Evolutionary conservation across 106 monocot species (phyloP).

Genomic region (Posidonia australis): DNA sequence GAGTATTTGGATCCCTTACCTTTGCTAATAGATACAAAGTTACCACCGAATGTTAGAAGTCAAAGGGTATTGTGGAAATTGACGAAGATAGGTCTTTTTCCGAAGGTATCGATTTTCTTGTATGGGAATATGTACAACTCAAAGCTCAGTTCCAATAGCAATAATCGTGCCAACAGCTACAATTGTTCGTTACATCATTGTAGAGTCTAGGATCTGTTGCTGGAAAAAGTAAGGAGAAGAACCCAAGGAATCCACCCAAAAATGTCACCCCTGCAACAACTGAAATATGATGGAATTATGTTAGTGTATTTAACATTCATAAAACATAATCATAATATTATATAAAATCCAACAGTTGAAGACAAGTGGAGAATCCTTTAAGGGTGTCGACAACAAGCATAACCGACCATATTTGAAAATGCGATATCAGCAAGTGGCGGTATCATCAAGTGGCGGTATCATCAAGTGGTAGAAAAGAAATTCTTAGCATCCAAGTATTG

Average conservation of each 20-base stretch:
- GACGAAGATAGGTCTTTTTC: neutral
- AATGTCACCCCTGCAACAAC: neutral
- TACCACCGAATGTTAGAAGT: too few relatives aligned
- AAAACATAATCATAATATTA: too few relatives aligned
- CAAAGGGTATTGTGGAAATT: neutral
- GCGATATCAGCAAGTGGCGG: too few relatives aligned
- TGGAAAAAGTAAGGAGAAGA: slow-evolving; percentile 7
- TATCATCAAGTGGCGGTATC: too few relatives aligned
- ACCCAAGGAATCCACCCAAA: neutral
- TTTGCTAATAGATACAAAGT: too few relatives aligned
- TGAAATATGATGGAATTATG: neutral
- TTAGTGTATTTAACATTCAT: neutral
- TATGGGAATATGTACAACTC: neutral
- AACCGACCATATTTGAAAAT: too few relatives aligned
- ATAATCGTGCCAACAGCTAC: slow-evolving; percentile 2
- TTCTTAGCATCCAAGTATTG: neutral
- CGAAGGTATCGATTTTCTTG: neutral
- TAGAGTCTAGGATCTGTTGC: slow-evolving; percentile 7
- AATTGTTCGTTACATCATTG: slow-evolving; percentile 4
- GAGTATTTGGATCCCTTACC: too few relatives aligned
- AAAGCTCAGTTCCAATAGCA: slow-evolving; percentile 2
- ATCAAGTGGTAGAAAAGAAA: neutral
- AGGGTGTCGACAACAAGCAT: too few relatives aligned
- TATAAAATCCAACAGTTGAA: neutral
- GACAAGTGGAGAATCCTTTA: neutral